phyloP scores from a whole-genome alignment of 192 early-diverging fungal species.

The Cetraspora pellucida region DNA sequence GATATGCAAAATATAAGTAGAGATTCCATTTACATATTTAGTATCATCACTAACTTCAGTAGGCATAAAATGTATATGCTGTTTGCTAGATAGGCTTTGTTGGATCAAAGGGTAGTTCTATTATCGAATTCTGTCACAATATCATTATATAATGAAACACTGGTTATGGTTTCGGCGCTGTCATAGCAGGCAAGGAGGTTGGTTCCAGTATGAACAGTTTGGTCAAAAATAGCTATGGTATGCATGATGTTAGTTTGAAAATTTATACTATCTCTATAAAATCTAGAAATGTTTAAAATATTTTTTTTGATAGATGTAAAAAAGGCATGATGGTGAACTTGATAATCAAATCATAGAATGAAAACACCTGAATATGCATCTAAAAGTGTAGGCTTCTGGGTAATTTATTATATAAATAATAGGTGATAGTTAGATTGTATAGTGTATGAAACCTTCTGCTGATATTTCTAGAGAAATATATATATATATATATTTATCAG shows the following conservation, averaged over 20 bases:
- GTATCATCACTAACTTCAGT: neutral
- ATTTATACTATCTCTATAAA: neutral
- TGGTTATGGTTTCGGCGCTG: too few species aligned
- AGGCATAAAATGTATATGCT: neutral
- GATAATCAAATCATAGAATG: neutral
- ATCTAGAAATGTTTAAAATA: neutral
- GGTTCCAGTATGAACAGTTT: too few species aligned
- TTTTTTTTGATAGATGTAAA: neutral
- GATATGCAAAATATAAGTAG: neutral
- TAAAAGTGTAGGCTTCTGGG: conserved; percentile 4
- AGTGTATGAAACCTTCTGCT: too few species aligned
- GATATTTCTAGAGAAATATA: too few species aligned
- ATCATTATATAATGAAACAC: neutral
- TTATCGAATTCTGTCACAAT: neutral
- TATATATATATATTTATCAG: too few species aligned
- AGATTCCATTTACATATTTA: neutral
- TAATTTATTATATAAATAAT: neutral
- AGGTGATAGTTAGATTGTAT: too few species aligned
- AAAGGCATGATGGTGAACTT: neutral
- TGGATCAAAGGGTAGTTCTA: neutral
- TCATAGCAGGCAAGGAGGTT: too few species aligned
- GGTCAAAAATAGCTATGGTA: too few species aligned
- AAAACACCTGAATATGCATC: neutral
- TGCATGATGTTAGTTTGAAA: too few species aligned
- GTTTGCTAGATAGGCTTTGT: neutral